phyloP scores from a whole-genome alignment of 768 basidiomycete genomes.

The Mycena galericulata region DNA sequence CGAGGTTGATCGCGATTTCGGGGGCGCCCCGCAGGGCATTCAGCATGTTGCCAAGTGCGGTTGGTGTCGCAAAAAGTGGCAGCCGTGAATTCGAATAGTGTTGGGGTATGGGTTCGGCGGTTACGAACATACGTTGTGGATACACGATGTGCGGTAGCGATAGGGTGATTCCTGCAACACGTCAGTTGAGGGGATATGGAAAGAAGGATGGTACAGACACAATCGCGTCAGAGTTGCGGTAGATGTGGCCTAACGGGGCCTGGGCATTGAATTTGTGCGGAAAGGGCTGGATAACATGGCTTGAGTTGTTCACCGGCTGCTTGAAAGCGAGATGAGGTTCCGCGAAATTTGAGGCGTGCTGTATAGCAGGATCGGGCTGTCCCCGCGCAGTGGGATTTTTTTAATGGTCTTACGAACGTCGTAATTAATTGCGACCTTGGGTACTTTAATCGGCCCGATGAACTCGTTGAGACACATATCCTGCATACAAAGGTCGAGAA shows the following conservation, averaged over 20 bases:
- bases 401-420: constrained; percentile 45
- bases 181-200: background rate
- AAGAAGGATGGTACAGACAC: constrained; percentile 44
- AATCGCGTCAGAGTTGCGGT: constrained; percentile 45
- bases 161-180: constrained; percentile 73
- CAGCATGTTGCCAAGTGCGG: constrained; percentile 72
- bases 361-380: constrained; percentile 68
- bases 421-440: constrained; percentile 68
- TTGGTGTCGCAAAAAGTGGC: constrained; percentile 75
- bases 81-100: constrained; percentile 72
- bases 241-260: constrained; percentile 81
- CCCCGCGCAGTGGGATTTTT: constrained; percentile 50
- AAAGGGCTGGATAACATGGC: constrained; percentile 78
- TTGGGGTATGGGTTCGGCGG: constrained; percentile 63
- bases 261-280: constrained; percentile 85
- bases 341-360: constrained; percentile 78
- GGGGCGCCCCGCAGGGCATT: constrained; percentile 69
- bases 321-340: constrained; percentile 90
- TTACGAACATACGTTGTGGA: constrained; percentile 74
- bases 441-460: constrained; percentile 75
- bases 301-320: constrained; percentile 65
- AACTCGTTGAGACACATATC: constrained; percentile 88
- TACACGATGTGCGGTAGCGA: constrained; percentile 77
- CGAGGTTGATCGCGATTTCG: constrained; percentile 94
- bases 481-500: constrained; percentile 50